Percentiles rank a stretch among this genome's conserved stretches.
These are phyloP conservation scores for Tulasnella sp. DNA, from an alignment of 768 basidiomycete genomes.

Conservation along the genomic window DNA sequence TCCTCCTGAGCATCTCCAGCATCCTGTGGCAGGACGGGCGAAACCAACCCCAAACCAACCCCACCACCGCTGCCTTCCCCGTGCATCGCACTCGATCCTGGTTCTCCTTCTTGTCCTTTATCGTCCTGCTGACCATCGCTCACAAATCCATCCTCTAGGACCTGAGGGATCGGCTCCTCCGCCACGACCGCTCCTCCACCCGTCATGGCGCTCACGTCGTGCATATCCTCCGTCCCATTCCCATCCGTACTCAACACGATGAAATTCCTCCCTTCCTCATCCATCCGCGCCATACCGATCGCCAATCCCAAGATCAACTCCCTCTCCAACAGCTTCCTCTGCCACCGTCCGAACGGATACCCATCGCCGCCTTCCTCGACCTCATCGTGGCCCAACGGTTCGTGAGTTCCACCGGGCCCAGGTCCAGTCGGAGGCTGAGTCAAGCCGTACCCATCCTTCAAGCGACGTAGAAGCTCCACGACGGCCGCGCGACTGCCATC, in stretches of 20 bases:
- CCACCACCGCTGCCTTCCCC: neutral
- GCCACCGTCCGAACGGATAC: conserved; percentile 37
- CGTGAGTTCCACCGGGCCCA: neutral
- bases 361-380: neutral
- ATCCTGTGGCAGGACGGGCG: neutral
- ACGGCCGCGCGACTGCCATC: conserved; percentile 62
- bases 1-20: neutral
- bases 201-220: neutral
- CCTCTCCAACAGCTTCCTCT: conserved; percentile 58
- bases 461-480: conserved; percentile 62
- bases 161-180: conserved; percentile 18
- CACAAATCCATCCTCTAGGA: neutral
- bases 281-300: conserved; percentile 73
- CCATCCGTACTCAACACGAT: neutral
- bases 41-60: neutral
- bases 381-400: neutral
- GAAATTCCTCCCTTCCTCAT: neutral
- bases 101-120: too few relatives aligned
- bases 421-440: neutral
- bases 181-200: conserved; percentile 19
- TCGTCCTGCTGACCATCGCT: neutral
- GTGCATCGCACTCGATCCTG: neutral
- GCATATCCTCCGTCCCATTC: neutral
- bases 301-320: conserved; percentile 81
- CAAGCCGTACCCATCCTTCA: neutral